A percentile compares a stretch with the other conserved stretches of the same genome.
Evolutionary conservation across 768 basidiomycete species (phyloP).

Genomic region (Boletus pseudopeckii): DNA sequence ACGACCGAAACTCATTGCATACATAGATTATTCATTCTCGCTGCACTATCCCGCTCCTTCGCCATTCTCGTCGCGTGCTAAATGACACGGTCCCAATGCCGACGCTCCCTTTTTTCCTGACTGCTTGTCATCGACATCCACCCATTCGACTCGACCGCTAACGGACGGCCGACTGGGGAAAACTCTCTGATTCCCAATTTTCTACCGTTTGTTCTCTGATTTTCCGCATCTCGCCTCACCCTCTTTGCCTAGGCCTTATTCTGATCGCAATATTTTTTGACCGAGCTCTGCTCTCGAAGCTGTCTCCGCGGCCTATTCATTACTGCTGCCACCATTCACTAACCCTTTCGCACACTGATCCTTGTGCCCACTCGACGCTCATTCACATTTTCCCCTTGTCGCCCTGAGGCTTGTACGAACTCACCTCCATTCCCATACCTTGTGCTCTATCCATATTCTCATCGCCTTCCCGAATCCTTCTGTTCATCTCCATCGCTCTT

Average conservation of each 20-base stretch:
- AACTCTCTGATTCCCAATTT: not conserved
- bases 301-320: not conserved
- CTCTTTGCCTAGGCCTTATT: not conserved
- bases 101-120: constrained; percentile 3
- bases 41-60: constrained; percentile 6
- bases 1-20: not conserved
- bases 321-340: constrained; percentile 2
- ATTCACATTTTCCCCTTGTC: not conserved
- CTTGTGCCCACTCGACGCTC: not conserved
- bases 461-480: not conserved
- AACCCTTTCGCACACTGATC: not conserved
- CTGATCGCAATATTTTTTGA: not conserved
- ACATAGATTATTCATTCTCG: constrained; percentile 1
- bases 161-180: not conserved
- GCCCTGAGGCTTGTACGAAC: constrained; percentile 10
- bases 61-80: not conserved
- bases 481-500: not conserved
- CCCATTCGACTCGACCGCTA: not conserved
- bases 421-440: not conserved
- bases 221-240: not conserved
- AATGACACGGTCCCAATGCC: not conserved
- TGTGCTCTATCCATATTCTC: not conserved
- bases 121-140: not conserved
- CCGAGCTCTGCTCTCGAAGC: not conserved
- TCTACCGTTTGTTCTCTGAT: not conserved